Percentiles rank a stretch among this genome's conserved stretches.
These are phyloP conservation scores for Diaporthe ampelina DNA, from an alignment of 2,329 filamentous ascomycete species.

Conservation along the genomic window DNA sequence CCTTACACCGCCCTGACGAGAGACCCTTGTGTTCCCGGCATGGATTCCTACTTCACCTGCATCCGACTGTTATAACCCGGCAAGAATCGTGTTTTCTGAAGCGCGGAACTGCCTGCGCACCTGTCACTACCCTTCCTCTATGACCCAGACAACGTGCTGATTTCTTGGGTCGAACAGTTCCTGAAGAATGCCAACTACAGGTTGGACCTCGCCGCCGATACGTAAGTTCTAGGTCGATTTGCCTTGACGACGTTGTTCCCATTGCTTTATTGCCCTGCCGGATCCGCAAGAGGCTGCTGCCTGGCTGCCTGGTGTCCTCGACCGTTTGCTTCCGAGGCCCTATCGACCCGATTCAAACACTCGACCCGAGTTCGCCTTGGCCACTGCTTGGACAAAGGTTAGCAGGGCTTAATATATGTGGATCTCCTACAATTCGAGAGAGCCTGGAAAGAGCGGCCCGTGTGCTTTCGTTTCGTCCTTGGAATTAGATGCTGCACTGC, in stretches of 20 bases:
- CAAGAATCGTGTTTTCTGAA: not conserved
- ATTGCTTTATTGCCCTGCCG: not conserved
- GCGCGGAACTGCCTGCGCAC: not conserved
- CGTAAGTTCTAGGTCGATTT: conserved; percentile 62
- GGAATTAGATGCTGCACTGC: not conserved
- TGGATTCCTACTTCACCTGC: not conserved
- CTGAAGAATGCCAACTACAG: conserved; percentile 64
- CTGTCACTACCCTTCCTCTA: not conserved
- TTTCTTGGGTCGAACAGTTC: conserved; percentile 54
- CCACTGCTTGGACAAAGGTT: not conserved
- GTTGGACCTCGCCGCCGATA: conserved; percentile 67
- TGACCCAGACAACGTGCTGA: not conserved
- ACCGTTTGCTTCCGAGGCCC: not conserved
- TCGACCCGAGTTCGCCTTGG: conserved; percentile 4
- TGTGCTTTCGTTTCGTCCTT: not conserved
- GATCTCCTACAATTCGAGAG: not conserved
- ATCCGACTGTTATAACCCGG: not conserved
- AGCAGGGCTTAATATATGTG: not conserved
- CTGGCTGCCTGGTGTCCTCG: not conserved
- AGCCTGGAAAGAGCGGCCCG: not conserved
- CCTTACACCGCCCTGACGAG: not conserved
- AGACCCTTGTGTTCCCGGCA: conserved; percentile 3
- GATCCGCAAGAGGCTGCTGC: conserved; percentile 1
- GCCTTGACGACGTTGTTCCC: not conserved
- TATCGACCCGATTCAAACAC: not conserved